These are phyloP conservation scores for Mycena crocata DNA, from an alignment of 768 basidiomycete species.

Conservation along the genomic window DNA sequence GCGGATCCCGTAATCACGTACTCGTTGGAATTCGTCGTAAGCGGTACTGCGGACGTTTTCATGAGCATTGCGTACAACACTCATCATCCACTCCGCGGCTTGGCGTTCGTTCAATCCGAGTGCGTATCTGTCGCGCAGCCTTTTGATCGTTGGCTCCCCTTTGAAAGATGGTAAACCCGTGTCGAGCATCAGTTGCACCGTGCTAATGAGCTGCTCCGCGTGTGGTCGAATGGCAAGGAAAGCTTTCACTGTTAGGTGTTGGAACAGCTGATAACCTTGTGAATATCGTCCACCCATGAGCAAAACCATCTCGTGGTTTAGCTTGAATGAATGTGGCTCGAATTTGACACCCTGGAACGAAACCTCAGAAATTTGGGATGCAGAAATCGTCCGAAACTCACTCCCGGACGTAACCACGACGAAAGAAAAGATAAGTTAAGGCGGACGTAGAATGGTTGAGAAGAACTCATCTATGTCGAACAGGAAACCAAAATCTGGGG, in stretches of 20 bases:
- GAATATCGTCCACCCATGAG: conserved; percentile 97
- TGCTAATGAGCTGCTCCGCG: conserved; percentile 89
- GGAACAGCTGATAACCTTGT: conserved; percentile 94
- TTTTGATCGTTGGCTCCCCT: conserved; percentile 90
- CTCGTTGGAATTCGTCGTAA: conserved; percentile 96
- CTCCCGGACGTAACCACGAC: conserved; percentile 73
- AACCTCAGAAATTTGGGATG: conserved; percentile 13
- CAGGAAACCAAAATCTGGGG: conserved; percentile 92
- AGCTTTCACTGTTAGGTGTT: conserved; percentile 93
- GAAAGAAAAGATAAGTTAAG: conserved; percentile 42
- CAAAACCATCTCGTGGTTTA: conserved; percentile 98
- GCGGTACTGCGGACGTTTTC: conserved; percentile 94
- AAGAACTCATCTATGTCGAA: conserved; percentile 96
- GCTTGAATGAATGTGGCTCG: conserved; percentile 97
- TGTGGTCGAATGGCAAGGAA: conserved; percentile 97
- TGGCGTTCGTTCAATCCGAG: conserved; percentile 86
- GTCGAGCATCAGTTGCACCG: conserved; percentile 93
- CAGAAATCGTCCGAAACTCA: conserved; percentile 44
- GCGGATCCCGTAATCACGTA: conserved; percentile 48
- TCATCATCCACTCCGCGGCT: conserved; percentile 95
- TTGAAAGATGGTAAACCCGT: conserved; percentile 97
- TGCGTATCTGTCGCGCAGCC: conserved; percentile 89
- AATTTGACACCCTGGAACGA: conserved; percentile 91
- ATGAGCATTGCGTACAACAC: conserved; percentile 89
- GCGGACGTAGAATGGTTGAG: conserved; percentile 13